A percentile compares a stretch with the other conserved stretches of the same genome.
Evolutionary conservation across 495 filamentous ascomycete genomes (phyloP).

Genomic region (Aspergillus egyptiacus): DNA sequence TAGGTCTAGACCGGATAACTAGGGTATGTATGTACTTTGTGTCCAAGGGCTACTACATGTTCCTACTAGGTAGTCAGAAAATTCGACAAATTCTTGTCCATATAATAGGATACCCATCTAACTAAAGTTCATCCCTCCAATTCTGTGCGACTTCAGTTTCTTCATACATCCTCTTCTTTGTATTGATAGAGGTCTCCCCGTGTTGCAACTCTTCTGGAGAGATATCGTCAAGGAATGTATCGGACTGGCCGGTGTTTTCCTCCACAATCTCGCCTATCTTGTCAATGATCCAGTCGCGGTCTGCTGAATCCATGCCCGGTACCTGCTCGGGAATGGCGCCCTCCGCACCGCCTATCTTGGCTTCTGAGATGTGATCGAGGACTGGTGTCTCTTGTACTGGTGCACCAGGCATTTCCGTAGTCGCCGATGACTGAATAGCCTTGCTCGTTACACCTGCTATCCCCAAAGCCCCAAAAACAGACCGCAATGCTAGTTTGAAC

Average conservation of each 20-base stretch:
- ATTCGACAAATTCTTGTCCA: too few species aligned
- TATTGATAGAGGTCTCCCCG: conserved; percentile 52
- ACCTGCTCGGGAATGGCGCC: conserved; percentile 24
- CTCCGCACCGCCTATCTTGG: conserved; percentile 17
- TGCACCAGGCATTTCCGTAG: conserved; percentile 6
- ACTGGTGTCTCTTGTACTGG: conserved; percentile 15
- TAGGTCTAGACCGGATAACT: not conserved
- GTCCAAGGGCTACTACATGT: too few species aligned
- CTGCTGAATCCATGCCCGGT: conserved; percentile 19
- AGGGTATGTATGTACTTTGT: too few species aligned
- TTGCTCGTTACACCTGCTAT: conserved; percentile 33
- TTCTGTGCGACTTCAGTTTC: conserved; percentile 37
- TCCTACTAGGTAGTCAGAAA: too few species aligned
- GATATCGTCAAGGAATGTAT: conserved; percentile 27
- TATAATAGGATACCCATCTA: not conserved
- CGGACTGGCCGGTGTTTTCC: conserved; percentile 35
- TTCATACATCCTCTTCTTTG: conserved; percentile 85
- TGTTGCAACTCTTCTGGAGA: conserved; percentile 38
- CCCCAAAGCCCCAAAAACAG: conserved; percentile 40
- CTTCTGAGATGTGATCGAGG: conserved; percentile 7
- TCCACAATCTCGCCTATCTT: conserved; percentile 51
- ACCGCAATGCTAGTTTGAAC: conserved; percentile 52
- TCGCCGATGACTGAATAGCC: conserved; percentile 26
- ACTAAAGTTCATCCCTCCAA: conserved; percentile 51
- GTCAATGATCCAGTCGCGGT: conserved; percentile 45